phyloP scores from a whole-genome alignment of 371 early-diverging fungal genomes.

The Rhizomucor pusillus region DNA sequence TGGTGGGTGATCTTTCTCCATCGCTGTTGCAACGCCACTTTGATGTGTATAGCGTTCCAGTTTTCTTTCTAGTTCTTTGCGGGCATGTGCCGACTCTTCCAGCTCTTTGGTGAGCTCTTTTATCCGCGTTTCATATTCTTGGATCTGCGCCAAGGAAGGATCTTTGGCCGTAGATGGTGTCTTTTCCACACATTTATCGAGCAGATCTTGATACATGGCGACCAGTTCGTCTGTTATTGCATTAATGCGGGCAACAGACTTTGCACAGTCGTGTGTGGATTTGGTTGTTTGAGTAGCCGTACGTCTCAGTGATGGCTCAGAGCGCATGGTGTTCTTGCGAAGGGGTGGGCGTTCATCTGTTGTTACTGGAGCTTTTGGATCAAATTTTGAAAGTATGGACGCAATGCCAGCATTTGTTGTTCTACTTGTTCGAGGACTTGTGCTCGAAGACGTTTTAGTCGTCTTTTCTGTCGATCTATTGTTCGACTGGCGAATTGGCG shows the following conservation, averaged over 20 bases:
- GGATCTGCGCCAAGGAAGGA: conserved; percentile 1
- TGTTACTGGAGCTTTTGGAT: conserved; percentile 6
- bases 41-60: conserved; percentile 10
- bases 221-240: conserved; percentile 17
- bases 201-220: conserved; percentile 13
- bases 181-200: conserved; percentile 21
- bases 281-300: not conserved
- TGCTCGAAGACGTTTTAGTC: not conserved
- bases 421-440: not conserved
- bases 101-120: conserved; percentile 30
- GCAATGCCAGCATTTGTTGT: conserved; percentile 18
- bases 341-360: not conserved
- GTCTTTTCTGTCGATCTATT: conserved; percentile 3
- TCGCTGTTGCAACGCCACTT: not conserved
- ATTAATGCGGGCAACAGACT: not conserved
- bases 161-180: not conserved
- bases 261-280: not conserved
- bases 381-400: conserved; percentile 24
- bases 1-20: conserved; percentile 6
- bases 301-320: not conserved
- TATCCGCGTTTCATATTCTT: conserved; percentile 40
- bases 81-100: conserved; percentile 36
- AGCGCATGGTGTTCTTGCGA: not conserved
- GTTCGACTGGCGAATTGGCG: not conserved
- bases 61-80: conserved; percentile 26